Base-by-base conservation (phyloP, 1,284 basidiomycete species). In the Leucoagaricus sp. region DNA sequence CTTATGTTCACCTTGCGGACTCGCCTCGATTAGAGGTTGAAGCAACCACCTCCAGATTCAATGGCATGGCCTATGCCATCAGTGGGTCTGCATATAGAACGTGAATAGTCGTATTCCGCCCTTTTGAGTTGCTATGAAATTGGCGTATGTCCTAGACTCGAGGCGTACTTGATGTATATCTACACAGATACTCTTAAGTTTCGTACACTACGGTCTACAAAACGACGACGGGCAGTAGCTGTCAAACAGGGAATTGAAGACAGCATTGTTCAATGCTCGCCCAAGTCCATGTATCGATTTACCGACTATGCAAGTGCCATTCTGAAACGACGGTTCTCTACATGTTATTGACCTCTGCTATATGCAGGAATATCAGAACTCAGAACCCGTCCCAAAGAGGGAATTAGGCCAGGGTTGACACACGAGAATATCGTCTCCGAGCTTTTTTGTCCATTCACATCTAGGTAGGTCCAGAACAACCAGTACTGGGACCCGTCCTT, bases 231-330 rank as follows among this genome's bases (percentile, higher is more conserved):
- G 2, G 12, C 3, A 17, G 13, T 19, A 9, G 23, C n/a, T 9
- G 25, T 9, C 12, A 10, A n/a, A 15, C 15, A 28, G 40, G 10
- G 31, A 6, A 28, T 10, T 2, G n/a, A 40, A 17, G 6, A 29
- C 13, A 49, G 41, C 4, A n/a, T n/a, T 10, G 36, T 46, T 34
- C 12, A 38, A 5, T 58, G 57, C 38, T 58, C 57, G 17, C 52
- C 57, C 23, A 58, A 58, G 42, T 58, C 57, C 13, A 54, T 58
- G 57, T 58, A 55, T 25, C 57, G 53, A 12, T 29, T 58, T 41
- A 52, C 52, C 8, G 49, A 58, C 21, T 54, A 49, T 48, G 57
- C 51, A 23, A 10, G 49, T 45, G 17, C 29, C 29, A 41, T 9
- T 21, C 4, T 19, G 1, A 21, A 10, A 31, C 21, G n/a, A 23